Evolutionary conservation across 1,284 basidiomycete species (phyloP).

Genomic region (Xerocomus amazonicus): DNA sequence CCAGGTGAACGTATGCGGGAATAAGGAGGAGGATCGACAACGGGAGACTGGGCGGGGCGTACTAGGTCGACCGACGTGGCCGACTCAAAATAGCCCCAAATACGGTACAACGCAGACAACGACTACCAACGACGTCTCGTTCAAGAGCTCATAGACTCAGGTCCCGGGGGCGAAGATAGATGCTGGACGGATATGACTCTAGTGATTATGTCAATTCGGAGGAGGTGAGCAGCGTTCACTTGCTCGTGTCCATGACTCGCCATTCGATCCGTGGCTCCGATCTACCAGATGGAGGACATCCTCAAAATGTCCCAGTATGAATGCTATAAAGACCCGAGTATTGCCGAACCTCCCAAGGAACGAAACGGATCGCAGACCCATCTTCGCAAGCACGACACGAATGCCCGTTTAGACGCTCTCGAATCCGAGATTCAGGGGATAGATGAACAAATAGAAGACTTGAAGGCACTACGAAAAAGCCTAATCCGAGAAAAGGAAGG

Average conservation of each 20-base stretch:
- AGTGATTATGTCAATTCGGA: constrained; percentile 25
- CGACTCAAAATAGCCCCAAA: too few species aligned
- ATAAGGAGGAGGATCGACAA: too few species aligned
- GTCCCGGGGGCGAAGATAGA: not conserved
- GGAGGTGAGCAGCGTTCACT: constrained; percentile 18
- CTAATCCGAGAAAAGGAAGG: constrained; percentile 36
- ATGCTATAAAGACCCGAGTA: not conserved
- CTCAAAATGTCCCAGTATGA: constrained; percentile 28
- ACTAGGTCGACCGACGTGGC: too few species aligned
- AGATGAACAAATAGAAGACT: constrained; percentile 40
- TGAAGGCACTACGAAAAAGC: constrained; percentile 28
- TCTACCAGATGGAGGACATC: constrained; percentile 26
- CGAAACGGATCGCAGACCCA: constrained; percentile 12
- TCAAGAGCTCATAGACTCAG: not conserved
- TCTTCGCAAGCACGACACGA: constrained; percentile 33
- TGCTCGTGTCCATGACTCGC: too few species aligned
- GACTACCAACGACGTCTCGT: constrained; percentile 1
- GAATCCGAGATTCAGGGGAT: constrained; percentile 43
- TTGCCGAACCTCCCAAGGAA: constrained; percentile 3
- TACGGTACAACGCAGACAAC: not conserved
- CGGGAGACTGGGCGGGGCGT: too few species aligned
- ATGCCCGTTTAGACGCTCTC: constrained; percentile 35
- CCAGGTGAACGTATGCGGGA: too few species aligned
- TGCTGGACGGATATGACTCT: constrained; percentile 16
- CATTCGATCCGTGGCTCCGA: not conserved